Evolutionary conservation across 306 rosid genomes (phyloP).

Genomic region (Lathyrus tuberosus): DNA sequence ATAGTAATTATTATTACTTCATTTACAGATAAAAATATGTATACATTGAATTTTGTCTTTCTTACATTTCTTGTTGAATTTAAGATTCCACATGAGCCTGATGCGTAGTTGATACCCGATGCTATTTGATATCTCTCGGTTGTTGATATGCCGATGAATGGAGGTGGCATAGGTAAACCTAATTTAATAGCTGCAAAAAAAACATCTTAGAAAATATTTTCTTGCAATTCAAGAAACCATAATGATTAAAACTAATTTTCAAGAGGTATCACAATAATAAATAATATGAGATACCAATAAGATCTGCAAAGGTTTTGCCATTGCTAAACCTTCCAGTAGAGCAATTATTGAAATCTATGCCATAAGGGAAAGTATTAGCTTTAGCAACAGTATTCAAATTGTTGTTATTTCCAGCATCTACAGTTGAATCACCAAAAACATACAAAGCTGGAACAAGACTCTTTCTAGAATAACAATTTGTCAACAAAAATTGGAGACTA

Average conservation of each 20-base stretch:
- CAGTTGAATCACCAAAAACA: constrained; percentile 28
- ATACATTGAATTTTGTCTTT: too few relatives aligned
- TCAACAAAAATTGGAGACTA: not conserved
- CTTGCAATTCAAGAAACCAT: not conserved
- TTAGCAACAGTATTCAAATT: constrained; percentile 14
- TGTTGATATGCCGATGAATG: not conserved
- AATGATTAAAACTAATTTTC: too few relatives aligned
- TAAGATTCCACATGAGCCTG: constrained; percentile 19
- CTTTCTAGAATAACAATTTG: not conserved
- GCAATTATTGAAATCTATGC: constrained; percentile 18
- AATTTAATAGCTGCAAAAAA: not conserved
- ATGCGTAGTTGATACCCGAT: constrained; percentile 9
- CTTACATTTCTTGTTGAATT: constrained; percentile 22
- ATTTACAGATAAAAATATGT: too few relatives aligned
- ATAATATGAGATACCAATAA: not conserved
- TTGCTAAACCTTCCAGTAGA: constrained; percentile 14
- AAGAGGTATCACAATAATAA: too few relatives aligned
- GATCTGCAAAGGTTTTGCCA: constrained; percentile 25
- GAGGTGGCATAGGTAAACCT: constrained; percentile 27
- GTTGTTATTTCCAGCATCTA: constrained; percentile 28
- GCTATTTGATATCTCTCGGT: constrained; percentile 11
- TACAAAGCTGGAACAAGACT: constrained; percentile 22
- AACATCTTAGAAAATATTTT: not conserved
- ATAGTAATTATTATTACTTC: too few relatives aligned
- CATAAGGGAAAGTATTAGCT: constrained; percentile 3